Conservation (phyloP, 331 rosid species). For the Ulmus americana region DNA sequence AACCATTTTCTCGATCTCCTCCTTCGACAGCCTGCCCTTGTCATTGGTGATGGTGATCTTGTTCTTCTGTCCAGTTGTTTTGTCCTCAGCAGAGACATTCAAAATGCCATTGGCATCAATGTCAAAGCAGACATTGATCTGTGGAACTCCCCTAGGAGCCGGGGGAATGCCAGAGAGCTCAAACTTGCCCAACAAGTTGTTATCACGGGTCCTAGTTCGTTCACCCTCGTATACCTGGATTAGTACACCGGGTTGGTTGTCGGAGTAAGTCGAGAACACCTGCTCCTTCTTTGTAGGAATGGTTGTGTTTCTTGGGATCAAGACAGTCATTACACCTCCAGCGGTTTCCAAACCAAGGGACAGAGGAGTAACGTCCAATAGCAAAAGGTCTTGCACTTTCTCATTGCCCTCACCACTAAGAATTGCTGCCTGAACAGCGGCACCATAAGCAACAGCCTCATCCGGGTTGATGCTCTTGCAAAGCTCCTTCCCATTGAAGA, state of each 20-base stretch:
- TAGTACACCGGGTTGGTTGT: constrained; percentile 67
- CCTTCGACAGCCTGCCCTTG: constrained; percentile 75
- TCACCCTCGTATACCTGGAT: constrained; percentile 78
- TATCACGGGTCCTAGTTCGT: constrained; percentile 60
- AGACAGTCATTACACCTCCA: constrained; percentile 67
- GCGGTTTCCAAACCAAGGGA: constrained; percentile 74
- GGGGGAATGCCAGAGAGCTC: constrained; percentile 75
- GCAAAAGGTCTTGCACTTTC: constrained; percentile 60
- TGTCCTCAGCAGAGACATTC: constrained; percentile 75
- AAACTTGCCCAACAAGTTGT: constrained; percentile 63
- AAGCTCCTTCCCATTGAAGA: constrained; percentile 68
- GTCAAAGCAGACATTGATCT: constrained; percentile 63
- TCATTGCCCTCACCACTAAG: constrained; percentile 71
- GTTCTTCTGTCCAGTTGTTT: constrained; percentile 66
- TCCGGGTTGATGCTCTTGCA: constrained; percentile 80
- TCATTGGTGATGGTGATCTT: constrained; percentile 74
- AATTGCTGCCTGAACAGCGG: constrained; percentile 76
- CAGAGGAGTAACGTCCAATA: constrained; percentile 71
- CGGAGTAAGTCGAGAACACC: constrained; percentile 64
- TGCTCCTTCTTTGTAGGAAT: constrained; percentile 81
- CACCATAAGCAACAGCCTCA: constrained; percentile 80
- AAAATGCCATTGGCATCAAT: constrained; percentile 64
- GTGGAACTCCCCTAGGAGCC: constrained; percentile 76
- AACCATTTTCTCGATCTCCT: constrained; percentile 75
- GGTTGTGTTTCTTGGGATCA: constrained; percentile 71